phyloP scores from a whole-genome alignment of 1,139 yeast genomes.

The Suhomyces coccinellae region DNA sequence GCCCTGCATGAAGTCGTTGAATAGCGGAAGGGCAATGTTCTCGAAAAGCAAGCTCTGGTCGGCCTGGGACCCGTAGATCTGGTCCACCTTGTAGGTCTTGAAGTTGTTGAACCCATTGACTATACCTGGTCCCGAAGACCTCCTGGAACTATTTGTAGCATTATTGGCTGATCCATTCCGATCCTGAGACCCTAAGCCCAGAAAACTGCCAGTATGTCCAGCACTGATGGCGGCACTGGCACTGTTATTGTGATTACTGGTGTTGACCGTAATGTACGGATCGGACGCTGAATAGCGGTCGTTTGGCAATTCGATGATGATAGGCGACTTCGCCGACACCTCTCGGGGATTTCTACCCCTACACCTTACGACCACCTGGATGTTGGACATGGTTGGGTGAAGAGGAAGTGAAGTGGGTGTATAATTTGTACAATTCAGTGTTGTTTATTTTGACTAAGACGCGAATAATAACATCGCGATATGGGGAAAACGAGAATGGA shows the following conservation, averaged over 20 bases:
- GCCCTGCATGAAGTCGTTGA: conserved; percentile 66
- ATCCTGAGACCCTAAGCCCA: conserved; percentile 3
- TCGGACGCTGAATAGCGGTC: conserved; percentile 40
- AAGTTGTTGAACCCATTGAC: conserved; percentile 17
- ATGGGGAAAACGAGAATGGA: neutral
- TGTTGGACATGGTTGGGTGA: conserved; percentile 41
- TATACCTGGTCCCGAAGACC: conserved; percentile 6
- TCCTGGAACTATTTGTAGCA: neutral
- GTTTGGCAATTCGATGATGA: conserved; percentile 63
- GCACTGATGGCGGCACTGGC: conserved; percentile 14
- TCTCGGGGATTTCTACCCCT: conserved; percentile 79
- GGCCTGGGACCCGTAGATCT: conserved; percentile 71
- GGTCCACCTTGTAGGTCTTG: conserved; percentile 68
- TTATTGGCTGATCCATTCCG: neutral
- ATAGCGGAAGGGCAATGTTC: conserved; percentile 63
- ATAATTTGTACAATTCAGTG: neutral
- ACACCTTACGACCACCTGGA: conserved; percentile 86
- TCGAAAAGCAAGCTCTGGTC: conserved; percentile 60
- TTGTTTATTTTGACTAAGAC: conserved; percentile 6
- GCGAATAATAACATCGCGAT: conserved; percentile 3
- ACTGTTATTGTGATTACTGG: conserved; percentile 29
- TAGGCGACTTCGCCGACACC: conserved; percentile 66
- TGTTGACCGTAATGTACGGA: conserved; percentile 44
- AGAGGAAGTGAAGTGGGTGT: conserved; percentile 1
- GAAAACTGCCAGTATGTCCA: neutral